Percentiles rank a stretch among this genome's conserved stretches.
Evolutionary conservation across 495 filamentous ascomycete genomes (phyloP).

Genomic region (Parathielavia appendiculata): DNA sequence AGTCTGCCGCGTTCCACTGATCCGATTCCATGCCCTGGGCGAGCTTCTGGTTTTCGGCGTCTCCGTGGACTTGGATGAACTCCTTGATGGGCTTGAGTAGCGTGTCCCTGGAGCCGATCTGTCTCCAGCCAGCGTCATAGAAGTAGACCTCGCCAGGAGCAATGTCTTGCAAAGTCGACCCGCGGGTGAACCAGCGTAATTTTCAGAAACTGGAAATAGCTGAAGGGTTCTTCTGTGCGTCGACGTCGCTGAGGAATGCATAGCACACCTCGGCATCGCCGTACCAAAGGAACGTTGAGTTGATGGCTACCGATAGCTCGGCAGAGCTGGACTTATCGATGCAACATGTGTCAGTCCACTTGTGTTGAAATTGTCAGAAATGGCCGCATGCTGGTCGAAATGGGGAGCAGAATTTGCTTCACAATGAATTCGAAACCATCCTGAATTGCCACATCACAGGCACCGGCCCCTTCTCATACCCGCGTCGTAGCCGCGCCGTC

Average conservation of each 20-base stretch:
- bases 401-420: constrained; percentile 25
- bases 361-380: constrained; percentile 6
- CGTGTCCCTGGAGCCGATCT: background rate
- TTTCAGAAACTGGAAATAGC: background rate
- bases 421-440: constrained; percentile 30
- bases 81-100: constrained; percentile 58
- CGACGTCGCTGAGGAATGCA: constrained; percentile 24
- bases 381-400: background rate
- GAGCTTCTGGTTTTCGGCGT: constrained; percentile 70
- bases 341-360: constrained; percentile 45
- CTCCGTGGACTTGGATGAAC: constrained; percentile 71
- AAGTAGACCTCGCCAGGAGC: constrained; percentile 36
- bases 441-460: constrained; percentile 26
- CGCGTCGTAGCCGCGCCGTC: background rate
- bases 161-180: constrained; percentile 44
- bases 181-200: constrained; percentile 37
- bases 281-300: constrained; percentile 47
- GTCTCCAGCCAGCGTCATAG: constrained; percentile 10
- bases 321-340: constrained; percentile 43
- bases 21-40: constrained; percentile 84
- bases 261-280: constrained; percentile 30
- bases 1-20: constrained; percentile 85
- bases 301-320: constrained; percentile 41
- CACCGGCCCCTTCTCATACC: constrained; percentile 21
- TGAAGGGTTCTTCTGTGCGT: background rate